Evolutionary conservation across 2,329 filamentous ascomycete genomes (phyloP).

Genomic region (Harringtonia aguacate): DNA sequence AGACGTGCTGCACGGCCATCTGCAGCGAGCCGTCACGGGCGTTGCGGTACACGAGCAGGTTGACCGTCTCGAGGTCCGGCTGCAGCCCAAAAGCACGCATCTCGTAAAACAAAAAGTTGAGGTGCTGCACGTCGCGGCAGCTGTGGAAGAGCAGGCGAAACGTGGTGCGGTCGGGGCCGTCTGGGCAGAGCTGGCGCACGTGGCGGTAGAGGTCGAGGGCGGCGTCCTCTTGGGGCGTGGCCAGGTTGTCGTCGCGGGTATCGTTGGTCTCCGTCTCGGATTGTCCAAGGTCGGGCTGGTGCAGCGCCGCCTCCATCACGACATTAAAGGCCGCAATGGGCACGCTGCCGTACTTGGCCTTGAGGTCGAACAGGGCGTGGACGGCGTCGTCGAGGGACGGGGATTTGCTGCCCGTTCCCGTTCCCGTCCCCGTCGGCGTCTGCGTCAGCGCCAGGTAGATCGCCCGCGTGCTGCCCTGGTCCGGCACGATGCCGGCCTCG

Average conservation of each 20-base stretch:
- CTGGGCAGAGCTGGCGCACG: conserved; percentile 22
- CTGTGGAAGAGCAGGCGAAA: conserved; percentile 23
- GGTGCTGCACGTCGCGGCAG: conserved; percentile 17
- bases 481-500: conserved; percentile 46
- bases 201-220: conserved; percentile 26
- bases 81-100: conserved; percentile 24
- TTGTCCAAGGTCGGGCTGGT: not conserved
- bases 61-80: conserved; percentile 18
- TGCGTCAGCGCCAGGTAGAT: conserved; percentile 33
- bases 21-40: conserved; percentile 22
- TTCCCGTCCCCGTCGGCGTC: not conserved
- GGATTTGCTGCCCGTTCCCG: not conserved
- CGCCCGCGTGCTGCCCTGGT: conserved; percentile 49
- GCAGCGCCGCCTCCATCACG: conserved; percentile 25
- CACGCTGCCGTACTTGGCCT: conserved; percentile 17
- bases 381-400: conserved; percentile 34
- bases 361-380: conserved; percentile 43
- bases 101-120: conserved; percentile 24
- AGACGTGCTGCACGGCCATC: conserved; percentile 21
- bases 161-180: conserved; percentile 23
- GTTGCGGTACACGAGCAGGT: conserved; percentile 22
- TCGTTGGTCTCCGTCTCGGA: not conserved
- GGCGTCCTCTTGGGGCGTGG: not conserved
- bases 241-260: not conserved
- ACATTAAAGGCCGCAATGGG: conserved; percentile 29